These are phyloP conservation scores for Saccharomyces hybrid DNA, from an alignment of 1,139 yeast species.

Conservation along the genomic window DNA sequence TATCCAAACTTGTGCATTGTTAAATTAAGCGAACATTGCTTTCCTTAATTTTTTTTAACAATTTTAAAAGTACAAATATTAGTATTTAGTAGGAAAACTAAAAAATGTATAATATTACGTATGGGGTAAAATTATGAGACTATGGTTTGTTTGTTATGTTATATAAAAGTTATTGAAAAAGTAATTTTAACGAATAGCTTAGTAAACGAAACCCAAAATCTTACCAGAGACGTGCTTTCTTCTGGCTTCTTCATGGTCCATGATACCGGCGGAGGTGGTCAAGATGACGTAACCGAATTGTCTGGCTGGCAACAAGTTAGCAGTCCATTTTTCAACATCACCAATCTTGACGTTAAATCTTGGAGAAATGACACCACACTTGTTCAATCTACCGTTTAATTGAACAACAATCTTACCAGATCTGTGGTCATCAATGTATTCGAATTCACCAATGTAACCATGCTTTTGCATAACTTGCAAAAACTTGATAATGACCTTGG, in stretches of 20 bases:
- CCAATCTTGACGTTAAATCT: slow-evolving; percentile 91
- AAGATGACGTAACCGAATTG: slow-evolving; percentile 95
- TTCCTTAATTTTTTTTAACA: not conserved
- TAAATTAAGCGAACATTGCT: not conserved
- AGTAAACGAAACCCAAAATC: slow-evolving; percentile 93
- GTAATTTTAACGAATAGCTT: slow-evolving; percentile 22
- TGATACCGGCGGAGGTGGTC: slow-evolving; percentile 98
- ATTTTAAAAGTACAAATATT: not conserved
- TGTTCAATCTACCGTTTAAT: slow-evolving; percentile 96
- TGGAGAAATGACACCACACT: slow-evolving; percentile 97
- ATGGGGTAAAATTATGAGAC: not conserved
- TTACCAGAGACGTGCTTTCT: slow-evolving; percentile 99
- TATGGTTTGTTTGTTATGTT: not conserved
- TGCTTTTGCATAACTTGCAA: slow-evolving; percentile 97
- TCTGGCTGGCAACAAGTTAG: slow-evolving; percentile 95
- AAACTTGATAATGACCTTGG: slow-evolving; percentile 96
- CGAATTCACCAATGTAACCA: slow-evolving; percentile 99
- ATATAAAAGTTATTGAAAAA: not conserved
- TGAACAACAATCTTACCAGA: slow-evolving; percentile 96
- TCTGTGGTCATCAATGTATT: slow-evolving; percentile 98
- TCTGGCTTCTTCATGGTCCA: slow-evolving; percentile 99
- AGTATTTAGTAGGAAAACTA: not conserved
- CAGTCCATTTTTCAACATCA: slow-evolving; percentile 97
- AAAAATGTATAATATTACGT: not conserved
- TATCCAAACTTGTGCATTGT: not conserved